Evolutionary conservation across 495 filamentous ascomycete genomes (phyloP).

Genomic region (Talaromyces adpressus): DNA sequence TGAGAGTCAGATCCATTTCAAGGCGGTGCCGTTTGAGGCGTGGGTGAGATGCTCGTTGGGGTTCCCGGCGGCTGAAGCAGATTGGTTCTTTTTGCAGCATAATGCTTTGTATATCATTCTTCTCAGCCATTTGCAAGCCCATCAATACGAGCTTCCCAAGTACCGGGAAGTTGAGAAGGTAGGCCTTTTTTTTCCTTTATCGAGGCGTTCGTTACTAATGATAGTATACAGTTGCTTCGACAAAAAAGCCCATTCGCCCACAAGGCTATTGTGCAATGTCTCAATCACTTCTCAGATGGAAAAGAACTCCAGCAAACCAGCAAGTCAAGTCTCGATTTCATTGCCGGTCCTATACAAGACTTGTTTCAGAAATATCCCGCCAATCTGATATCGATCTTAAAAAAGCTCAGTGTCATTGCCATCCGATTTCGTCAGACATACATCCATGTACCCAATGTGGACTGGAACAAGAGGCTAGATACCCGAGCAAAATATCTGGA

Average conservation of each 20-base stretch:
- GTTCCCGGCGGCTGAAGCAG: conserved; percentile 22
- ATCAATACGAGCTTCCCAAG: conserved; percentile 25
- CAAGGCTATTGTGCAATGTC: conserved; percentile 24
- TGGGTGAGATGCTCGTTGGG: conserved; percentile 34
- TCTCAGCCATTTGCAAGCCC: conserved; percentile 24
- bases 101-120: conserved; percentile 30
- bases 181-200: background rate
- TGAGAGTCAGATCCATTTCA: conserved; percentile 39
- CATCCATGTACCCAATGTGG: conserved; percentile 25
- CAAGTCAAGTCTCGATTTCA: conserved; percentile 28
- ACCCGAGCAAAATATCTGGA: conserved; percentile 28
- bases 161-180: conserved; percentile 35
- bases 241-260: conserved; percentile 33
- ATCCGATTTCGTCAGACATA: conserved; percentile 31
- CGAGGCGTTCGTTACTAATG: background rate
- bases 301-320: conserved; percentile 11
- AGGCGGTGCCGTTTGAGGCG: conserved; percentile 33
- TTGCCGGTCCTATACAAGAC: conserved; percentile 30
- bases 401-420: conserved; percentile 26
- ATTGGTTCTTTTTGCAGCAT: conserved; percentile 39
- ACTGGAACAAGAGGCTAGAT: conserved; percentile 27
- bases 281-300: conserved; percentile 18
- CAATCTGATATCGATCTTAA: conserved; percentile 26
- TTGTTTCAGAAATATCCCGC: conserved; percentile 26
- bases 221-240: conserved; percentile 23